Conservation (phyloP, 2,329 filamentous ascomycete genomes). For the Hypoxylon sp. region DNA sequence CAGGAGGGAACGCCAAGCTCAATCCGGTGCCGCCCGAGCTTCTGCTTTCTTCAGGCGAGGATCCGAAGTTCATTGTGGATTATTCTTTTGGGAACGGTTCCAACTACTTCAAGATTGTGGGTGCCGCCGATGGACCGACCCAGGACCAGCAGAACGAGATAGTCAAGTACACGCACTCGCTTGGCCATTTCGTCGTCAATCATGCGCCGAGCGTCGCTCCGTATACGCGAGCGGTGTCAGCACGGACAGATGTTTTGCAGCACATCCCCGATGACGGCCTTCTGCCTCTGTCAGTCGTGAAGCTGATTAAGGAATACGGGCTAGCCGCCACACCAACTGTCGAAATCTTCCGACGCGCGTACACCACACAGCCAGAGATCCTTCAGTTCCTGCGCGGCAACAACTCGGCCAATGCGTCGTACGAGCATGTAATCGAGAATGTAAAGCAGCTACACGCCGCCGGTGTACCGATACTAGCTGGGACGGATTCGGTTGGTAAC, state of each 20-base stretch:
- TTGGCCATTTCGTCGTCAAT: conserved; percentile 38
- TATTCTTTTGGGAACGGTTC: conserved; percentile 43
- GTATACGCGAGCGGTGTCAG: conserved; percentile 39
- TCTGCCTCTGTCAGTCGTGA: conserved; percentile 27
- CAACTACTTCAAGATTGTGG: conserved; percentile 42
- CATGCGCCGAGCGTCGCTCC: conserved; percentile 38
- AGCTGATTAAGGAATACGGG: conserved; percentile 35
- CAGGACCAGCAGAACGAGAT: conserved; percentile 42
- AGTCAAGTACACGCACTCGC: conserved; percentile 39
- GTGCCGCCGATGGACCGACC: conserved; percentile 29
- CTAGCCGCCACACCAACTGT: conserved; percentile 46
- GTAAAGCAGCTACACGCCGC: conserved; percentile 51
- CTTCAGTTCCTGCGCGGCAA: conserved; percentile 36
- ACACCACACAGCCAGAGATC: conserved; percentile 38
- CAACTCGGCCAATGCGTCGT: conserved; percentile 33
- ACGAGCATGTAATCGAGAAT: conserved; percentile 62
- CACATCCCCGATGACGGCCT: conserved; percentile 46
- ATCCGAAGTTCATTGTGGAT: conserved; percentile 35
- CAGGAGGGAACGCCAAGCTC: conserved; percentile 29
- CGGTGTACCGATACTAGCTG: conserved; percentile 50
- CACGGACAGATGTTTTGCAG: conserved; percentile 43
- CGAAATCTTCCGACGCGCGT: conserved; percentile 46
- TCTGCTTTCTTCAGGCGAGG: conserved; percentile 29
- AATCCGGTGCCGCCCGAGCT: conserved; percentile 31
- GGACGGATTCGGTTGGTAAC: conserved; percentile 49